phyloP scores from a whole-genome alignment of 805 yeast genomes.

The Priceomyces haplophilus region DNA sequence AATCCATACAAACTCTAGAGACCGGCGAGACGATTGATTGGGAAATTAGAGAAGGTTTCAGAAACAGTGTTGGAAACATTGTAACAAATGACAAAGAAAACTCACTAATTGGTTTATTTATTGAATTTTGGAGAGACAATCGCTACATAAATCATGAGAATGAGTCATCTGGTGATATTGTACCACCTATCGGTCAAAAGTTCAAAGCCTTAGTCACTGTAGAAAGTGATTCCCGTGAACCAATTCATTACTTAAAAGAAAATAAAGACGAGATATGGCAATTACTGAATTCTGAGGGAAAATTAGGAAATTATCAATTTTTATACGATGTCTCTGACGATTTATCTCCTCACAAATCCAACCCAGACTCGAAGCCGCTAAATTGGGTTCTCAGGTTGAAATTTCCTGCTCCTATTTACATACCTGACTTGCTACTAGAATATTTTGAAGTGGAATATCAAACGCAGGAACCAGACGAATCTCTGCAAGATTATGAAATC shows the following conservation, averaged over 20 bases:
- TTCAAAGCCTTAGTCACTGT: constrained; percentile 23
- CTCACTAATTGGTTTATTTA: constrained; percentile 30
- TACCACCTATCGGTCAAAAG: constrained; percentile 13
- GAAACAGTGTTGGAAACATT: constrained; percentile 26
- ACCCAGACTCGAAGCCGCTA: constrained; percentile 3
- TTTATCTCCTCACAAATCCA: constrained; percentile 2
- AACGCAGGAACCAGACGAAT: background rate
- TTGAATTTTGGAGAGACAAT: constrained; percentile 36
- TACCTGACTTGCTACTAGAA: constrained; percentile 30
- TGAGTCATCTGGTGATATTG: background rate
- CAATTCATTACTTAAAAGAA: constrained; percentile 21
- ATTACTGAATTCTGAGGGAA: constrained; percentile 8
- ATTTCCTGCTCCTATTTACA: constrained; percentile 22
- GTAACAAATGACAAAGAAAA: constrained; percentile 20
- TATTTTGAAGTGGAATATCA: constrained; percentile 21
- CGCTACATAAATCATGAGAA: constrained; percentile 26
- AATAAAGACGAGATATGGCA: constrained; percentile 22
- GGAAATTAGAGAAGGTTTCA: constrained; percentile 21
- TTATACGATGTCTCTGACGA: constrained; percentile 12
- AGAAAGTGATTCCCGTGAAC: constrained; percentile 9
- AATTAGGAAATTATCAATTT: constrained; percentile 17
- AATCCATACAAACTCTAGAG: constrained; percentile 25
- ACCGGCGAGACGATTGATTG: constrained; percentile 16
- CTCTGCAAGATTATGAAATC: constrained; percentile 1
- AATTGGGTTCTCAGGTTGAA: constrained; percentile 27